These are phyloP conservation scores for Geranium incanum DNA, from an alignment of 441 rosid species.

Conservation along the genomic window DNA sequence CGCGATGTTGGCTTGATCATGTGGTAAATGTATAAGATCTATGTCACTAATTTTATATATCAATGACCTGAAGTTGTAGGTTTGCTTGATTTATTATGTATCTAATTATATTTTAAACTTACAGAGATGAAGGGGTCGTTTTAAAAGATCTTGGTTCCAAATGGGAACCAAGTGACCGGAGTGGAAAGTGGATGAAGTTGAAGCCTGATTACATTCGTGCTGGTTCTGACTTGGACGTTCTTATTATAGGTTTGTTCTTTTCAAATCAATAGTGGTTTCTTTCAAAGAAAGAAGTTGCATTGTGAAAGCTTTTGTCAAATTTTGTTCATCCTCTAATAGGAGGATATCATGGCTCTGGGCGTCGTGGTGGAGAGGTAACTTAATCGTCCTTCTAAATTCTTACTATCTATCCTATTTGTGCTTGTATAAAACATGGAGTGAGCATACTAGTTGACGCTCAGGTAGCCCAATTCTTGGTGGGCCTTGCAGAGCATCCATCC, in stretches of 20 bases:
- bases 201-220: slow-evolving; percentile 83
- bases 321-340: slow-evolving; percentile 37
- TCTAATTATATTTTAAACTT: slow-evolving; percentile 10
- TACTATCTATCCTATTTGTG: background rate
- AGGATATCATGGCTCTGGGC: slow-evolving; percentile 98
- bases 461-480: slow-evolving; percentile 95
- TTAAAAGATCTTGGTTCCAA: slow-evolving; percentile 82
- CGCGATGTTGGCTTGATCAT: background rate
- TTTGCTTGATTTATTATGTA: slow-evolving; percentile 8
- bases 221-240: slow-evolving; percentile 89
- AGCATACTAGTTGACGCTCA: slow-evolving; percentile 12
- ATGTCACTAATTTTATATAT: background rate
- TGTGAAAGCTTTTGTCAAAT: slow-evolving; percentile 6
- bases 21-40: background rate
- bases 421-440: background rate
- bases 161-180: slow-evolving; percentile 98
- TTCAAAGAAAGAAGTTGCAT: slow-evolving; percentile 13
- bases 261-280: slow-evolving; percentile 8
- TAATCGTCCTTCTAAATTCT: slow-evolving; percentile 17
- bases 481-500: slow-evolving; percentile 69
- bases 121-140: slow-evolving; percentile 87
- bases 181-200: slow-evolving; percentile 95
- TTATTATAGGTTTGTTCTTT: slow-evolving; percentile 60
- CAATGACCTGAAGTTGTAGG: background rate
- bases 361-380: slow-evolving; percentile 86